These are phyloP conservation scores for Trichoderma pleuroti DNA, from an alignment of 2,329 filamentous ascomycete species.

Conservation along the genomic window DNA sequence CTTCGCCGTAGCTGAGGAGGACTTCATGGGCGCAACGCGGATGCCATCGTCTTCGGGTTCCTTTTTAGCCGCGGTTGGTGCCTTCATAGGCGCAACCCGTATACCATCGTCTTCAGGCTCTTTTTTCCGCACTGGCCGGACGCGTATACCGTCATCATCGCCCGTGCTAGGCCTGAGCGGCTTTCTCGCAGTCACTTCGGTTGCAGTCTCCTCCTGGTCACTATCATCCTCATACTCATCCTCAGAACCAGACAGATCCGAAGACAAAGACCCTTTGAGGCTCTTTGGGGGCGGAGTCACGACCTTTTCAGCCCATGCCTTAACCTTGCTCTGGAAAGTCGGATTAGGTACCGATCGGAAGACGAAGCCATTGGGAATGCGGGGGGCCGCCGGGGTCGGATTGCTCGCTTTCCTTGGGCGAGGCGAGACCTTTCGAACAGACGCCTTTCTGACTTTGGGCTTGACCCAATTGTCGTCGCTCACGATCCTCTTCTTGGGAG, in stretches of 20 bases:
- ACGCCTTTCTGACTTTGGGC: slow-evolving; percentile 49
- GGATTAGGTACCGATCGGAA: slow-evolving; percentile 52
- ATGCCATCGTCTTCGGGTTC: slow-evolving; percentile 30
- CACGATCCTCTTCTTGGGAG: slow-evolving; percentile 86
- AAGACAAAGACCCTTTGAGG: slow-evolving; percentile 26
- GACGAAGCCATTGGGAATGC: slow-evolving; percentile 58
- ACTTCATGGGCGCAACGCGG: slow-evolving; percentile 29
- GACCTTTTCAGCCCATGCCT: slow-evolving; percentile 58
- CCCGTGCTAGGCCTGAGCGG: slow-evolving; percentile 24
- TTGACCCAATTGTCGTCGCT: slow-evolving; percentile 90
- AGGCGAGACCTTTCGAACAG: slow-evolving; percentile 41
- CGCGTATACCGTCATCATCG: slow-evolving; percentile 43
- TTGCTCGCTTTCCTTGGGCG: slow-evolving; percentile 30
- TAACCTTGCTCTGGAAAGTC: slow-evolving; percentile 55
- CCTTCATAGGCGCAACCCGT: slow-evolving; percentile 31
- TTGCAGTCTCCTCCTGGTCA: slow-evolving; percentile 28
- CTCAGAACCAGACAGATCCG: slow-evolving; percentile 2
- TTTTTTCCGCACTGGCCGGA: slow-evolving; percentile 38
- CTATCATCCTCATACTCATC: slow-evolving; percentile 30
- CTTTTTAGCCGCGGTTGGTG: neutral
- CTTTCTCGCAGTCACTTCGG: slow-evolving; percentile 30
- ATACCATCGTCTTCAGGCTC: slow-evolving; percentile 33
- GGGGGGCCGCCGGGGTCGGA: slow-evolving; percentile 26
- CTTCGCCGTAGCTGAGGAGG: neutral
- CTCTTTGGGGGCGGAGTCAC: slow-evolving; percentile 44